phyloP scores from a whole-genome alignment of 139 green algal genomes.

The Edaphochlamys debaryana region DNA sequence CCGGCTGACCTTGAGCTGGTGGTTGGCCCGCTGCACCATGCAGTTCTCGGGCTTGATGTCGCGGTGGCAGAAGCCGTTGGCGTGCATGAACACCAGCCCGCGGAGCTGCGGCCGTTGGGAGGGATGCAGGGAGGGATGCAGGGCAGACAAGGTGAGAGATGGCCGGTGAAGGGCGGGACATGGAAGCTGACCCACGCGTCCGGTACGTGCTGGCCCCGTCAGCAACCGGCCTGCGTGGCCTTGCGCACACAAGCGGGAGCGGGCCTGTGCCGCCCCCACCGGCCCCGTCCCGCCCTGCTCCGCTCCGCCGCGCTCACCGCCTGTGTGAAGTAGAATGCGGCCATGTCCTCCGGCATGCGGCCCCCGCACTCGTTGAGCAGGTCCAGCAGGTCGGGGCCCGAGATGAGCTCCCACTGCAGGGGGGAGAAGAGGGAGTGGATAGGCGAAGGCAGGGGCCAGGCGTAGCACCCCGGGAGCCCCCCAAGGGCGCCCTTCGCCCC shows the following conservation, averaged over 20 bases:
- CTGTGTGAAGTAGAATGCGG: conserved; percentile 74
- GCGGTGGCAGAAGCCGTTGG: conserved; percentile 80
- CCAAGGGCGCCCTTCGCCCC: not conserved
- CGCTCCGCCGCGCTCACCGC: not conserved
- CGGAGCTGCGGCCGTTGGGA: conserved; percentile 44
- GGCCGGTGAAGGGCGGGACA: not conserved
- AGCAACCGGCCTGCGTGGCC: no score
- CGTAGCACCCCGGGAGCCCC: no score
- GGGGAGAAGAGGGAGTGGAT: not conserved
- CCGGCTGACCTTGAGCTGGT: conserved; percentile 40
- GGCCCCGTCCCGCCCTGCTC: not conserved
- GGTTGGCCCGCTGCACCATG: conserved; percentile 70
- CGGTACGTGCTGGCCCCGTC: no score
- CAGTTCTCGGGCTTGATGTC: conserved; percentile 90
- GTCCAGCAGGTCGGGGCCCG: conserved; percentile 86
- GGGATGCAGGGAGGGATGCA: no score
- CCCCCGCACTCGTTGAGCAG: conserved; percentile 78
- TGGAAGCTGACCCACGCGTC: no score
- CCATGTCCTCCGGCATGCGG: conserved; percentile 69
- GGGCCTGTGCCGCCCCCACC: not conserved
- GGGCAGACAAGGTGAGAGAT: not conserved
- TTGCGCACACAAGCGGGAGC: no score
- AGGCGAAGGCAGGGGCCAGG: not conserved
- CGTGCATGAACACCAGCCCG: conserved; percentile 70
- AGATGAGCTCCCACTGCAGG: conserved; percentile 84